Conservation (phyloP, 768 basidiomycete species). For the Tricholoma sp. region DNA sequence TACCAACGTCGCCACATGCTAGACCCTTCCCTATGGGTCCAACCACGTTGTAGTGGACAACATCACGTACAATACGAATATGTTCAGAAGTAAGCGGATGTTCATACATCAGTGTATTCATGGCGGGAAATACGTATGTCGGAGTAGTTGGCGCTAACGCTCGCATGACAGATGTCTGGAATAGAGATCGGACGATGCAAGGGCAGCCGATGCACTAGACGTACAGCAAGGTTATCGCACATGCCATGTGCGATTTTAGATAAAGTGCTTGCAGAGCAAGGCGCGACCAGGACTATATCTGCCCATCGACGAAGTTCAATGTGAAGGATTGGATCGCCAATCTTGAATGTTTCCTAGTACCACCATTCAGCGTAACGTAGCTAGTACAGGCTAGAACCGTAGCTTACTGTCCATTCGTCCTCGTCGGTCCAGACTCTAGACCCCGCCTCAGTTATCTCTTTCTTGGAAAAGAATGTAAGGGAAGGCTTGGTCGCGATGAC, state of each 20-base stretch:
- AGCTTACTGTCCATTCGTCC: conserved; percentile 87
- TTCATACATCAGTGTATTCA: conserved; percentile 98
- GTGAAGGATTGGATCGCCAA: conserved; percentile 92
- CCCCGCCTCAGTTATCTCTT: conserved; percentile 44
- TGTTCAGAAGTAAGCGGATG: conserved; percentile 90
- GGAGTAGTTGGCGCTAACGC: conserved; percentile 81
- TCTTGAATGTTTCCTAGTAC: conserved; percentile 58
- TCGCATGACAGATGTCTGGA: conserved; percentile 73
- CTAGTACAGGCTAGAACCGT: background rate
- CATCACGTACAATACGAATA: conserved; percentile 65
- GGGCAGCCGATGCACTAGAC: conserved; percentile 10
- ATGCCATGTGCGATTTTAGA: conserved; percentile 86
- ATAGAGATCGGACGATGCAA: background rate
- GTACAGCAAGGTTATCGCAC: conserved; percentile 87
- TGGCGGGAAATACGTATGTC: conserved; percentile 91
- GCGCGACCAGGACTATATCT: conserved; percentile 90
- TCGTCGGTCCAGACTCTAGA: conserved; percentile 81
- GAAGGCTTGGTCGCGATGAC: conserved; percentile 80
- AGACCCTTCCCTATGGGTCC: conserved; percentile 87
- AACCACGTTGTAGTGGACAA: conserved; percentile 73
- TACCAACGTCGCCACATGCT: conserved; percentile 91
- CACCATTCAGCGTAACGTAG: background rate
- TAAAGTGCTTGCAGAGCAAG: conserved; percentile 95
- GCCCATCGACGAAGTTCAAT: conserved; percentile 95
- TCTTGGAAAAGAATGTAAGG: conserved; percentile 66